A percentile compares a stretch with the other conserved stretches of the same genome.
phyloP scores from a whole-genome alignment of 2,329 filamentous ascomycete genomes.

The Lachnellula suecica region DNA sequence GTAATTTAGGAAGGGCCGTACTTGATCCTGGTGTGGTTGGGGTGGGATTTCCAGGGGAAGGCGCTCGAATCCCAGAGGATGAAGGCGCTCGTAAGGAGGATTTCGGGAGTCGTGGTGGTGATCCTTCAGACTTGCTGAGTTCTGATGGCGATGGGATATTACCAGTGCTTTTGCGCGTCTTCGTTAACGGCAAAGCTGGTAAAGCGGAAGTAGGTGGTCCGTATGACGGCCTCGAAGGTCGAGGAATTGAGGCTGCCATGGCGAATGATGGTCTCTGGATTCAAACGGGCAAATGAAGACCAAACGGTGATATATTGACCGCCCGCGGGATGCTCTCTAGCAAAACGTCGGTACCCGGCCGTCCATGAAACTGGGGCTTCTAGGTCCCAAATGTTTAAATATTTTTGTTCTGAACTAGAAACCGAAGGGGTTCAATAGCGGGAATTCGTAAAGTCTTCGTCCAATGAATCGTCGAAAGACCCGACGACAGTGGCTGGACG shows the following conservation, averaged over 20 bases:
- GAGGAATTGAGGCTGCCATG: slow-evolving; percentile 37
- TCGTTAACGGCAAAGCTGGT: slow-evolving; percentile 71
- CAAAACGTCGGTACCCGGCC: slow-evolving; percentile 12
- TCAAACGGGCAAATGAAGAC: slow-evolving; percentile 5
- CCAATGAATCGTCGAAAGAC: slow-evolving; percentile 19
- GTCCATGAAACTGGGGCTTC: slow-evolving; percentile 27
- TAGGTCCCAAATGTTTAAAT: slow-evolving; percentile 15
- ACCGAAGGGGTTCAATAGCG: slow-evolving; percentile 7
- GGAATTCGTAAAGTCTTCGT: slow-evolving; percentile 7
- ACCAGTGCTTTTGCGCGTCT: slow-evolving; percentile 67
- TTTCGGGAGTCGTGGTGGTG: slow-evolving; percentile 46
- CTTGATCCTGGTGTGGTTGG: slow-evolving; percentile 48
- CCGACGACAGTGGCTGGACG: slow-evolving; percentile 4
- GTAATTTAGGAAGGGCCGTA: slow-evolving; percentile 55
- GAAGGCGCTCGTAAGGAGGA: slow-evolving; percentile 61
- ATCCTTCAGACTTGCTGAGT: slow-evolving; percentile 22
- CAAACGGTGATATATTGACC: slow-evolving; percentile 15
- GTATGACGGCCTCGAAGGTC: slow-evolving; percentile 64
- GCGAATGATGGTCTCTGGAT: slow-evolving; percentile 2
- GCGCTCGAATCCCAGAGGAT: slow-evolving; percentile 48
- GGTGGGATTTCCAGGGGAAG: slow-evolving; percentile 39
- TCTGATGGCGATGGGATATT: slow-evolving; percentile 56
- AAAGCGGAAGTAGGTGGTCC: slow-evolving; percentile 71
- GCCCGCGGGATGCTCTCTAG: slow-evolving; percentile 17
- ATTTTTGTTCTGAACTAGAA: slow-evolving; percentile 11